These are phyloP conservation scores for Yarrowia divulgata DNA, from an alignment of 805 yeast genomes.

Conservation along the genomic window DNA sequence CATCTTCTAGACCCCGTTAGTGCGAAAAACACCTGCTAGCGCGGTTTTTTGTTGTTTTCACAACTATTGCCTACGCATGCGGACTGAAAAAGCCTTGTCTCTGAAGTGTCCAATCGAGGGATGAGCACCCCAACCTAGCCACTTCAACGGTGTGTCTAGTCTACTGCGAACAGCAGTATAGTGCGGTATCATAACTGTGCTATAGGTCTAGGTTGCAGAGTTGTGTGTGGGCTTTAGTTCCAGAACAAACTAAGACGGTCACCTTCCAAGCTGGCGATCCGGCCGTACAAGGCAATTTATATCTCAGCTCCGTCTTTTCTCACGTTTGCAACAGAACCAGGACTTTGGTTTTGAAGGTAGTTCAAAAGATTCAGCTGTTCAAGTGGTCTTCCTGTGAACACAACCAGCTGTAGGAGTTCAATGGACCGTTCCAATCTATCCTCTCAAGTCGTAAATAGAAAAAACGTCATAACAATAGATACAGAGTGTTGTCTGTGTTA, in stretches of 20 bases:
- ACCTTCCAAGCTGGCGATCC: background rate
- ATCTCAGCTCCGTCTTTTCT: no score
- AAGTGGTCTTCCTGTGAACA: no score
- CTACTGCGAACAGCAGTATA: background rate
- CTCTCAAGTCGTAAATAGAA: background rate
- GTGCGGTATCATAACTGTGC: background rate
- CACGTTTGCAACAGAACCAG: no score
- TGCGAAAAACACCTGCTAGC: background rate
- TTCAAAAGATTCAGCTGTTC: background rate
- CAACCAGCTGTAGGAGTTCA: no score
- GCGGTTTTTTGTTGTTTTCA: background rate
- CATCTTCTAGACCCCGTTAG: background rate
- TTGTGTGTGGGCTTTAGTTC: background rate
- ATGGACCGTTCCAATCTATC: no score
- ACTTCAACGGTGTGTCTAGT: conserved; percentile 15
- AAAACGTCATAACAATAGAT: conserved; percentile 4
- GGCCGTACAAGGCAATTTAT: no score
- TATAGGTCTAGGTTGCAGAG: conserved; percentile 6
- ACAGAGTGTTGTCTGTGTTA: conserved; percentile 1
- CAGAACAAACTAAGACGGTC: background rate
- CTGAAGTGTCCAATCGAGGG: background rate
- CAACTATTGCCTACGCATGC: background rate
- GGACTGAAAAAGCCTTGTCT: background rate
- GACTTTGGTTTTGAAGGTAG: no score
- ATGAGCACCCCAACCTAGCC: background rate